phyloP scores from a whole-genome alignment of 2,329 filamentous ascomycete species.

The Microcyclosporella mali region DNA sequence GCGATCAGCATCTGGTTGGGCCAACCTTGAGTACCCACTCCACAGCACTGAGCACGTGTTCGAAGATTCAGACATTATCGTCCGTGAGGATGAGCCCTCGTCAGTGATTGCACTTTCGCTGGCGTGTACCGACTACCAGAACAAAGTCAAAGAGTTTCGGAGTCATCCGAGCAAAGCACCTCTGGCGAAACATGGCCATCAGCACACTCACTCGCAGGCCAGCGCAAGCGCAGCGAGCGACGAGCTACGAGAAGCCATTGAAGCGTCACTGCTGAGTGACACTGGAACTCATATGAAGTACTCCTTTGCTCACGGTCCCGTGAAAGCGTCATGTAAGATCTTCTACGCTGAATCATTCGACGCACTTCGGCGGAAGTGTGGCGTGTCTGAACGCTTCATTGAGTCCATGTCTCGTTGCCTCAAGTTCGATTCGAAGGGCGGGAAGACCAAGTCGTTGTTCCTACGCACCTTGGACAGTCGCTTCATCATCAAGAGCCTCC shows the following conservation, averaged over 20 bases:
- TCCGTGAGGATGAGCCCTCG: conserved; percentile 93
- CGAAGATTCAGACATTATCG: conserved; percentile 92
- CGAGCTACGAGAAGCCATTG: conserved; percentile 63
- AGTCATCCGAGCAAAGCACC: conserved; percentile 23
- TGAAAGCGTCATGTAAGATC: conserved; percentile 94
- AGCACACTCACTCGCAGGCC: conserved; percentile 19
- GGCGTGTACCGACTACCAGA: conserved; percentile 78
- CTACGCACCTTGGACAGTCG: conserved; percentile 93
- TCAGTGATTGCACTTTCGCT: conserved; percentile 92
- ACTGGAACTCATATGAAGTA: conserved; percentile 94
- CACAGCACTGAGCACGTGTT: conserved; percentile 83
- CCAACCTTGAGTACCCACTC: conserved; percentile 84
- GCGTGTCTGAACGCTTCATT: conserved; percentile 85
- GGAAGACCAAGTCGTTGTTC: conserved; percentile 96
- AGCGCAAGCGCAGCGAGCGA: conserved; percentile 23
- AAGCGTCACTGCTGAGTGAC: conserved; percentile 74
- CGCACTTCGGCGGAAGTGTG: conserved; percentile 84
- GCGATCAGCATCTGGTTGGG: conserved; percentile 91
- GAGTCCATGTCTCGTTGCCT: conserved; percentile 91
- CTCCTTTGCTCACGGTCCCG: conserved; percentile 88
- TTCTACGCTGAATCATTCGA: conserved; percentile 99
- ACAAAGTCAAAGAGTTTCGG: conserved; percentile 66
- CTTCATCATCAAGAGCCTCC: conserved; percentile 85
- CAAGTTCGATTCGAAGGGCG: conserved; percentile 97
- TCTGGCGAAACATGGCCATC: conserved; percentile 22